These are phyloP conservation scores for Venturia aucupariae DNA, from an alignment of 2,329 filamentous ascomycete genomes.

Conservation along the genomic window DNA sequence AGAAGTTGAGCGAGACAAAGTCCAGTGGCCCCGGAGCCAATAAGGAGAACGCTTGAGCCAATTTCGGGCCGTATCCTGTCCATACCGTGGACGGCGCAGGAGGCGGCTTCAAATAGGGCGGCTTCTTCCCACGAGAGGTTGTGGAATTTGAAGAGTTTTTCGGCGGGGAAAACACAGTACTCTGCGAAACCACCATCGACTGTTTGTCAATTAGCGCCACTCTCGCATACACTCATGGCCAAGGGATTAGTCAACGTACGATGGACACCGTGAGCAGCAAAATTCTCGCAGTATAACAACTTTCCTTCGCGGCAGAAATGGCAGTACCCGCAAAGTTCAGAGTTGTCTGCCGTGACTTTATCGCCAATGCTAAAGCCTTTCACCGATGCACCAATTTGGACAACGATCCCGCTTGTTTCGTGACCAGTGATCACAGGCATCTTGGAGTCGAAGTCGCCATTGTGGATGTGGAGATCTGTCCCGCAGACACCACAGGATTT, in stretches of 20 bases:
- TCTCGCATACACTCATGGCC: constrained; percentile 7
- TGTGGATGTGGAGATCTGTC: constrained; percentile 48
- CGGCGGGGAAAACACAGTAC: constrained; percentile 50
- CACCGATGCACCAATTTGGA: constrained; percentile 49
- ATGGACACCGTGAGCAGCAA: constrained; percentile 57
- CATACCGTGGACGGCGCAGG: constrained; percentile 61
- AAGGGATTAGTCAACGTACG: constrained; percentile 19
- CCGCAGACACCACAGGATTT: constrained; percentile 17
- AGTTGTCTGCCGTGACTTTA: constrained; percentile 52
- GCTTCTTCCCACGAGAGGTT: constrained; percentile 60
- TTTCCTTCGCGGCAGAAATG: constrained; percentile 65
- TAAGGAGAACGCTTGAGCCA: constrained; percentile 56
- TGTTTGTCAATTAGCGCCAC: constrained; percentile 21
- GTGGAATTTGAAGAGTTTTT: constrained; percentile 55
- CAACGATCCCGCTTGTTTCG: constrained; percentile 58
- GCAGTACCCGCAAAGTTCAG: constrained; percentile 60
- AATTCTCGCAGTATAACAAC: constrained; percentile 59
- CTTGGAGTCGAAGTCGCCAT: constrained; percentile 52
- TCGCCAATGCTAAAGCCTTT: constrained; percentile 53
- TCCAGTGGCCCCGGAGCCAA: constrained; percentile 59
- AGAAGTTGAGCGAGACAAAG: constrained; percentile 55
- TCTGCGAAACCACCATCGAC: constrained; percentile 65
- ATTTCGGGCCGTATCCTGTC: constrained; percentile 60
- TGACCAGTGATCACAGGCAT: constrained; percentile 39
- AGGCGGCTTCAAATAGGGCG: constrained; percentile 60